Conservation (phyloP, 768 basidiomycete genomes). For the Lentinula aciculospora region DNA sequence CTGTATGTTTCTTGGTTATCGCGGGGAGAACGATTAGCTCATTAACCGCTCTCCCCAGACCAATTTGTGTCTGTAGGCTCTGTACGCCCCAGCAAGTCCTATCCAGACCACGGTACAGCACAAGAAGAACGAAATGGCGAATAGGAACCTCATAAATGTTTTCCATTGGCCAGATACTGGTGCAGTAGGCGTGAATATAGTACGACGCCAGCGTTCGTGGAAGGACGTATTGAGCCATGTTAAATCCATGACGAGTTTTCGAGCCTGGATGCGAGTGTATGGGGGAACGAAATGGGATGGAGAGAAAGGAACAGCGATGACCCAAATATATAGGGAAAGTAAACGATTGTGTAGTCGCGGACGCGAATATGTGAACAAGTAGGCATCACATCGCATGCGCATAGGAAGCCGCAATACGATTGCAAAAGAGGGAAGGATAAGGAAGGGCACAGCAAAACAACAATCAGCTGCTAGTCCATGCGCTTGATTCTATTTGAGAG, state of each 20-base stretch:
- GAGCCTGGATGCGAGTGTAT: constrained; percentile 41
- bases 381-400: not conserved
- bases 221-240: constrained; percentile 77
- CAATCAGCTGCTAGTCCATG: not conserved
- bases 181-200: constrained; percentile 66
- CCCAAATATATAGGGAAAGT: not conserved
- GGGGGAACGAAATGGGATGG: not conserved
- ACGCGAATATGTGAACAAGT: not conserved
- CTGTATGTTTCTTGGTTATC: not conserved
- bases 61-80: constrained; percentile 68
- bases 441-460: not conserved
- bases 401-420: not conserved
- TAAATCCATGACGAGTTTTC: constrained; percentile 55
- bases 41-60: constrained; percentile 79
- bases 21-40: constrained; percentile 35
- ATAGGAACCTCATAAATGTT: constrained; percentile 51
- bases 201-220: constrained; percentile 67
- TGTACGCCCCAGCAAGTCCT: constrained; percentile 59
- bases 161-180: constrained; percentile 76
- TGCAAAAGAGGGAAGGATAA: not conserved
- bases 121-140: constrained; percentile 49
- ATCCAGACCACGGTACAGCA: constrained; percentile 60
- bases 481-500: not conserved
- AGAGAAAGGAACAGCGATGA: not conserved
- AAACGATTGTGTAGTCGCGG: not conserved